Base-by-base conservation (phyloP, 164 flowering plant genomes). In the Magnolia sinica region DNA sequence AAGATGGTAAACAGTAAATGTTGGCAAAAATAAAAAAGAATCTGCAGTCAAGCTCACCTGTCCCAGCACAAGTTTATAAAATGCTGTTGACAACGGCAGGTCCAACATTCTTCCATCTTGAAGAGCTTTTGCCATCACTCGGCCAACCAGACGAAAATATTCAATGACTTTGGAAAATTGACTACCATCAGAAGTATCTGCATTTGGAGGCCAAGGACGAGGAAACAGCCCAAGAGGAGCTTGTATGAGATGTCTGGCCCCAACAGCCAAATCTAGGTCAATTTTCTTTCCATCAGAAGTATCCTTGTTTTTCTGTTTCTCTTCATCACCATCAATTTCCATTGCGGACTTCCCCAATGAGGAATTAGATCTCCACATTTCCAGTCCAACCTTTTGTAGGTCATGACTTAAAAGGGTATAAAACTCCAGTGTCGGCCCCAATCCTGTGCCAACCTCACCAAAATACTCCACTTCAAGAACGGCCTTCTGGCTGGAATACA, bases 401-500 rank as follows among this genome's bases (percentile, higher is more conserved):
- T 96, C 98, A 68, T 90, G 98, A 83, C 98, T 94, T 76, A 96
- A 68, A 71, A 96, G 92, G 68, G 99, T 96, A 78, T 96, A 96
- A 76, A 96, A 96, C 86, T 96, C 99, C 69, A 96, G 80, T 9
- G 99, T 96, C 0, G 99, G 99, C 74, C 99, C 99, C 80, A 96
- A 82, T 14, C 99, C 99, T 61, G 98, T 96, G 58, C 99, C 99
- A 78, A 96, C 98, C 80, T 96, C 99, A 78, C 98, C 99, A 86
- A 94, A 94, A 83, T 96, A 96, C 80, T 96, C 99, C 6, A 96
- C 98, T 85, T 96, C 99, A 64, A 96, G 98, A 68, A 94, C 95
- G 78, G 97, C 97, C 84, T 92, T 96, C 73, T 94, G 98, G 80
- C 98, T 93, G 49, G 96, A 94, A 81, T 94, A 94, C 98, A 96